Conservation (phyloP, 371 early-diverging fungal genomes). For the Syncephalastrum racemosum region DNA sequence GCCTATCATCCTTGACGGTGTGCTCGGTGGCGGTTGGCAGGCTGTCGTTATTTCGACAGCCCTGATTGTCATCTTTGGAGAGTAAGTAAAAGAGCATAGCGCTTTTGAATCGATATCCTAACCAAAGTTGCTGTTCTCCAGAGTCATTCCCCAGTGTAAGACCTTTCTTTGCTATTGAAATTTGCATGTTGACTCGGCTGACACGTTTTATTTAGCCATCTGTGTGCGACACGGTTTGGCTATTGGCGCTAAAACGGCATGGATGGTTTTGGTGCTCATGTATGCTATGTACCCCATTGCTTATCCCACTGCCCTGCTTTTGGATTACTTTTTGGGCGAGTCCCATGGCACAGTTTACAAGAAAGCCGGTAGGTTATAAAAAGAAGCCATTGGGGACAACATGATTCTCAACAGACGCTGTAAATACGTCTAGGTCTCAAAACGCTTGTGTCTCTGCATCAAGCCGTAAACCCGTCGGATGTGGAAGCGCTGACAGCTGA, state of each 20-base stretch:
- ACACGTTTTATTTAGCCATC: conserved; percentile 36
- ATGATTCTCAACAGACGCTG: not conserved
- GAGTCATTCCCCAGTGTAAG: conserved; percentile 58
- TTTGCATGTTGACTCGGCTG: conserved; percentile 9
- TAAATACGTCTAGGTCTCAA: conserved; percentile 64
- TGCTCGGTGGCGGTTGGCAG: conserved; percentile 75
- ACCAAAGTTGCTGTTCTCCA: conserved; percentile 11
- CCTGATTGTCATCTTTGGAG: conserved; percentile 91
- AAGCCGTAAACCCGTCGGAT: conserved; percentile 61
- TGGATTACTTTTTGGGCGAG: conserved; percentile 80
- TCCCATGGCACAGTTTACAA: conserved; percentile 80
- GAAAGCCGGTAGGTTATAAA: conserved; percentile 55
- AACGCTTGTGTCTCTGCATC: conserved; percentile 88
- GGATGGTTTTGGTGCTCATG: conserved; percentile 69
- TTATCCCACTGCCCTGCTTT: conserved; percentile 75
- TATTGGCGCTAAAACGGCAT: conserved; percentile 66
- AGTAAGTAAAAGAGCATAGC: conserved; percentile 55
- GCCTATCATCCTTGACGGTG: conserved; percentile 85
- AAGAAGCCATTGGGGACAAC: not conserved
- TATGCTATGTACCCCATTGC: conserved; percentile 74
- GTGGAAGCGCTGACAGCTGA: conserved; percentile 84
- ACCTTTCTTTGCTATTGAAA: conserved; percentile 62
- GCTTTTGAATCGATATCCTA: not conserved
- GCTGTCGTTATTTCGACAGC: conserved; percentile 89
- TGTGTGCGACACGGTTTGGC: conserved; percentile 72